Conservation (phyloP, 1,284 basidiomycete species). For the Fomitopsis pinicola region DNA sequence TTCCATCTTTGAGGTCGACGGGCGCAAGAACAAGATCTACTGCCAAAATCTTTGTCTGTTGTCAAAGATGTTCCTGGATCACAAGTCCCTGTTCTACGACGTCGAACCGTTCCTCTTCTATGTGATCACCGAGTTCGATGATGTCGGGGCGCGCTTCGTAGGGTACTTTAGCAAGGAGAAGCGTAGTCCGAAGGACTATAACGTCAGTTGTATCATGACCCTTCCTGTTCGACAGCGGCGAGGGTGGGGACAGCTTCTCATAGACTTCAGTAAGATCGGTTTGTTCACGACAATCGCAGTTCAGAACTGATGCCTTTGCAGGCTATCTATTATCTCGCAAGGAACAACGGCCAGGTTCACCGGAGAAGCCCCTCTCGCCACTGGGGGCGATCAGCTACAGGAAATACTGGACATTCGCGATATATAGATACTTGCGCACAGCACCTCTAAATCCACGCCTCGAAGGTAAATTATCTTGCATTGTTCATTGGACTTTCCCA, state of each 20-base stretch:
- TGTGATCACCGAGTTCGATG: conserved; percentile 92
- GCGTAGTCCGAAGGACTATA: conserved; percentile 91
- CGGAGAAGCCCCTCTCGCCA: conserved; percentile 89
- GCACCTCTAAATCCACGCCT: conserved; percentile 61
- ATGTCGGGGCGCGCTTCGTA: conserved; percentile 89
- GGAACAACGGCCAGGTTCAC: conserved; percentile 83
- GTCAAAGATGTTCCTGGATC: conserved; percentile 99
- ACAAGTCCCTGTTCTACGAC: conserved; percentile 99
- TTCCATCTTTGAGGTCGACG: conserved; percentile 98
- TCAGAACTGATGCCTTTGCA: conserved; percentile 28
- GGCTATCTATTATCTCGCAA: conserved; percentile 97
- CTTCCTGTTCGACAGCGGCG: conserved; percentile 91
- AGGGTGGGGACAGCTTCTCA: conserved; percentile 93
- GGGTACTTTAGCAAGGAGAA: conserved; percentile 99
- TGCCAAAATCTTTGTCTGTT: conserved; percentile 99
- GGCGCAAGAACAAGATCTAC: conserved; percentile 99
- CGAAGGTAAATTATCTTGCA: conserved; percentile 56
- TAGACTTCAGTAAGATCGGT: conserved; percentile 88
- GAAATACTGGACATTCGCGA: conserved; percentile 93
- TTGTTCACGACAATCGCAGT: conserved; percentile 1
- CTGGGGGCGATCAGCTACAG: conserved; percentile 90
- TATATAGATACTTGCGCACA: conserved; percentile 77
- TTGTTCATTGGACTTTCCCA: conserved; percentile 2
- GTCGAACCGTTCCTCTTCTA: conserved; percentile 99
- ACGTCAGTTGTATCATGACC: conserved; percentile 99